Evolutionary conservation across 495 filamentous ascomycete species (phyloP), one percentile per base, ranked within the genome.

Genomic region (Neurospora tetraspora): DNA sequence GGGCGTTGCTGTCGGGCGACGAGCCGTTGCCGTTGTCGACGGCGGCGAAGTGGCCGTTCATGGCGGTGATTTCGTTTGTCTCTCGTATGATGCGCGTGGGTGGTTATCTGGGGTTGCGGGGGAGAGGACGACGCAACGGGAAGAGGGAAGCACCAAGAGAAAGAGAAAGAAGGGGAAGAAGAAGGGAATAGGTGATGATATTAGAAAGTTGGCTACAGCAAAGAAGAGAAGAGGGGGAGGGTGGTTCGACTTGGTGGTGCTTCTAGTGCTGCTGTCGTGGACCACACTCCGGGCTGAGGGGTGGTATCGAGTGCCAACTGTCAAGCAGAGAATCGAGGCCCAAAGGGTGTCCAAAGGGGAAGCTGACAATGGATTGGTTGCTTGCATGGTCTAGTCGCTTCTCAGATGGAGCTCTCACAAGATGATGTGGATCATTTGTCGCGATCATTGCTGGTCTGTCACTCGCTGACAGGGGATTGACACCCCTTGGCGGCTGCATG

Each of bases 1-100:
- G 88, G 76, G 86, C 82, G 61, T 85, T 85, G 73, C 88, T 85
- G 53, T 65, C 53, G 53, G 53, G 53, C 27, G 53, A 31, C 53
- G 53, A 65, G 1, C 53, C 53, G 53, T 65, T 65, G 81, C 86
- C 86, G 71, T 89, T 86, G 81, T 92, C 92, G 80, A 94, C 88
- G 59, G 88, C 83, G 74, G 93, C 93, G 82, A 97, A 95, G 80
- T 97, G 94, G 76, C 92, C 92, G 82, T 97, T 97, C 86, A 93
- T 91, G 27, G 88, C 75, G 70, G 47, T 39, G 42, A 16, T 38
- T 61, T 23, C 23, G 23, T 61, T 61, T 1, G 0, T 18, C 7
- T 34, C 53, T 65, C 27, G 53, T 65, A 34, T 34, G 53, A 65
- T 65, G 53, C 53, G 53, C 53, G 53, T 16, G 10, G 45, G 5